Evolutionary conservation across 495 filamentous ascomycete genomes (phyloP), one percentile per base, ranked within the genome.

Genomic region (Neurospora intermedia): DNA sequence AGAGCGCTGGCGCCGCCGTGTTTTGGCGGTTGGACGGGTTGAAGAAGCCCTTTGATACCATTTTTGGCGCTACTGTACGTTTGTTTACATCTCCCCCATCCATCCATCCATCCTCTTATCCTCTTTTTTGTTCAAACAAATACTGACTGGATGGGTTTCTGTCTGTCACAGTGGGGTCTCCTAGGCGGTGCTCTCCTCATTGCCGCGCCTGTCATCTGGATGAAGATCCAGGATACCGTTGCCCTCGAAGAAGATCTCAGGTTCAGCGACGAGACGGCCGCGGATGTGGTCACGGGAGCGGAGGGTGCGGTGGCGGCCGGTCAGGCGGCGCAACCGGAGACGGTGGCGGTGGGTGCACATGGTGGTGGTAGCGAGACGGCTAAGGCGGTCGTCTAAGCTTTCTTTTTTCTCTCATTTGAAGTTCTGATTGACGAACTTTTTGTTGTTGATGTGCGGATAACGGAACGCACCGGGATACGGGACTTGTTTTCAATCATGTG

Each of bases 1-100:
- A 98, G 82, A 96, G 93, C 40, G 94, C 93, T n/a, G 95, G 94
- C 74, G 89, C 90, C 8, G 94, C 94, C n/a, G 88, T 95, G 69
- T 92, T 91, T 78, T 97, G 92, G 92, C 86, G 90, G 5, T 77
- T 94, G 77, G 94, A 97, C 74, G 88, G 88, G 23, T 72, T 86
- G 18, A 83, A 87, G 35, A 87, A 85, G 43, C 82, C 90, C 2
- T 97, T 87, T 80, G 88, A 90, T 82, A 85, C 83, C 59, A 83
- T 92, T 73, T 92, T 90, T 73, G 84, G 80, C 39, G 81, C 75
- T 43, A 83, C 82, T 6, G 84, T 85, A 80, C 78, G 83, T 80
- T 5, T 27, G 83, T 80, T 5, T 27, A 69, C 38, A 9, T 15
- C 2, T 31, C 27, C 2, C 27, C 27, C 39, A 4, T 70, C 70